Conservation (phyloP, 2,329 filamentous ascomycete species). For the Ceratocystis cacaofunesta region DNA sequence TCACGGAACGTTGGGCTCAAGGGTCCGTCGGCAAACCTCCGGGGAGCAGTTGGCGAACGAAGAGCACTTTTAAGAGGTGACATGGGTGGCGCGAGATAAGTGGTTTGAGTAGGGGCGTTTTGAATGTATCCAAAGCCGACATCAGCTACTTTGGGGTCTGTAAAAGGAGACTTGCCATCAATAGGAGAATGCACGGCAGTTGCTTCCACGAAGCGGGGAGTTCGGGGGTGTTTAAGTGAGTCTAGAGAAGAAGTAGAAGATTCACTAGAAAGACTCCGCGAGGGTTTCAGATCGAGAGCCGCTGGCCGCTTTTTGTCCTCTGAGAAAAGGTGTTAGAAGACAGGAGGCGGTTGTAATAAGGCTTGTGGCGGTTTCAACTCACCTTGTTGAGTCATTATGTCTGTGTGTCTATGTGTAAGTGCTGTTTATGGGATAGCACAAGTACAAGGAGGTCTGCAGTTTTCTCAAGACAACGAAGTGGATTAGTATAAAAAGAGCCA, state of each 20-base stretch:
- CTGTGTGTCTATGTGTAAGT: not conserved
- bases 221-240: constrained; percentile 53
- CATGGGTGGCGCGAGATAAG: constrained; percentile 43
- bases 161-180: constrained; percentile 45
- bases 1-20: constrained; percentile 85
- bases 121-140: constrained; percentile 85
- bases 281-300: constrained; percentile 37
- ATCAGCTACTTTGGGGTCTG: constrained; percentile 56
- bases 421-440: not conserved
- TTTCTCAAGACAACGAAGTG: not conserved
- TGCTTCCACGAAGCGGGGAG: constrained; percentile 67
- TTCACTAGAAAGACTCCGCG: constrained; percentile 34
- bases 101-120: constrained; percentile 36
- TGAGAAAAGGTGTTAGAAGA: constrained; percentile 22
- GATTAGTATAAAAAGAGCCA: not conserved
- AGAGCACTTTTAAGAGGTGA: constrained; percentile 81
- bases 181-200: constrained; percentile 66
- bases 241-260: constrained; percentile 37
- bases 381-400: constrained; percentile 29
- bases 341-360: not conserved
- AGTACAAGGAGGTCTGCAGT: not conserved
- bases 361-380: constrained; percentile 18
- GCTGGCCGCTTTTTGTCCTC: constrained; percentile 43
- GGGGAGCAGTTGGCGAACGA: constrained; percentile 69
- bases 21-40: constrained; percentile 52